Conservation (phyloP, 1,139 yeast genomes). For the Saccharomyces uvarum region DNA sequence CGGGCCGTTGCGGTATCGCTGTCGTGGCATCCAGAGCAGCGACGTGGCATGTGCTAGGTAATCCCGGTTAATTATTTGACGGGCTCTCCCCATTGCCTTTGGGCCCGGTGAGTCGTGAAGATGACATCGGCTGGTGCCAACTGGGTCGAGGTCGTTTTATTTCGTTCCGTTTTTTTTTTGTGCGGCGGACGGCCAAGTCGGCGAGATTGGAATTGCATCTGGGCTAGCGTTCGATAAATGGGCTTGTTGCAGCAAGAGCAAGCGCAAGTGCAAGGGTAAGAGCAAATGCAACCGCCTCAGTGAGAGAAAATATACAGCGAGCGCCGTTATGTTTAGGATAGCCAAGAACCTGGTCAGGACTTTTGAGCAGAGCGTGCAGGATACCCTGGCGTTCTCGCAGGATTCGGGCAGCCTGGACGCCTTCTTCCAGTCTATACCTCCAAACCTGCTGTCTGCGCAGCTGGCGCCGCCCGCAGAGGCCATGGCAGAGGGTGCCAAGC, state of each 20-base stretch:
- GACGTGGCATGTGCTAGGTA: not conserved
- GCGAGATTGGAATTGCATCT: not conserved
- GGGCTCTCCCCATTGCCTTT: not conserved
- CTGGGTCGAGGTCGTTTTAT: not conserved
- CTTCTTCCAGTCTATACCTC: conserved; percentile 44
- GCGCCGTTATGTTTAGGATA: conserved; percentile 62
- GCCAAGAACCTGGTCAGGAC: conserved; percentile 78
- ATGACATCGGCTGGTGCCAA: not conserved
- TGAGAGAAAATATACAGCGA: not conserved
- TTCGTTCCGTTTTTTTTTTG: not conserved
- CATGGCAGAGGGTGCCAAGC: not conserved
- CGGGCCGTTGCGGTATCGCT: not conserved
- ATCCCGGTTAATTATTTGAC: not conserved
- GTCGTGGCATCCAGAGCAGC: not conserved
- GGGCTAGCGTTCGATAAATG: not conserved
- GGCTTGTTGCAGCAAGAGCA: not conserved
- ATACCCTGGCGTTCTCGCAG: conserved; percentile 19
- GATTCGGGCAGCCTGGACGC: conserved; percentile 38
- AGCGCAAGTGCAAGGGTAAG: not conserved
- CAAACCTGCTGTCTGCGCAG: conserved; percentile 23
- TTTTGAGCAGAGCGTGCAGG: conserved; percentile 46
- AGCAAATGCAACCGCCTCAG: not conserved
- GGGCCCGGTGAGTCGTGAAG: not conserved
- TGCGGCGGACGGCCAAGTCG: not conserved
- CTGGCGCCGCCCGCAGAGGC: conserved; percentile 8